Percentiles rank a stretch among this genome's conserved stretches.
Conservation (phyloP, 352 stramenopile genomes). For the Phytopythium vexans region DNA sequence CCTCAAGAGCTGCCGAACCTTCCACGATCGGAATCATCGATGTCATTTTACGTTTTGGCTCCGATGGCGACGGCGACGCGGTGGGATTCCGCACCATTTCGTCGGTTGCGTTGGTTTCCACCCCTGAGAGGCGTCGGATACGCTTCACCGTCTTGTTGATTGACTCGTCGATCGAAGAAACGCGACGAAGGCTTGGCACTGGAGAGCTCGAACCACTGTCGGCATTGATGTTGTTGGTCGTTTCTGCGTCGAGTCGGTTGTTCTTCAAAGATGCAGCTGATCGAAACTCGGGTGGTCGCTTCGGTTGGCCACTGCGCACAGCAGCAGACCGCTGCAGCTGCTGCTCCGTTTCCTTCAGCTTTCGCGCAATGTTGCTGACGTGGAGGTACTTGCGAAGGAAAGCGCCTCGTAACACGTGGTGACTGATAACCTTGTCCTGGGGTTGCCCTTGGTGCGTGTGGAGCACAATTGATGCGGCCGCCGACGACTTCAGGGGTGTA, state of each 20-base stretch:
- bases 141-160: conserved; percentile 63
- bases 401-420: conserved; percentile 55
- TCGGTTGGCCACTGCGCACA: conserved; percentile 17
- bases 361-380: conserved; percentile 55
- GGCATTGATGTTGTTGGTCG: neutral
- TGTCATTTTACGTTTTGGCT: neutral
- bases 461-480: conserved; percentile 38
- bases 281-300: conserved; percentile 3
- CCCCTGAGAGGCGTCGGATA: conserved; percentile 44
- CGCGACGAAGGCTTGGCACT: conserved; percentile 19
- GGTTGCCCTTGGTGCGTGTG: conserved; percentile 17
- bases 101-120: conserved; percentile 9
- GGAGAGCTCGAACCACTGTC: conserved; percentile 5
- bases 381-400: conserved; percentile 71
- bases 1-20: neutral
- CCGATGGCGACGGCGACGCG: neutral
- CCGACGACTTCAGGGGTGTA: conserved; percentile 11
- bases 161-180: conserved; percentile 59
- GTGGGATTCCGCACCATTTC: neutral
- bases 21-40: conserved; percentile 5
- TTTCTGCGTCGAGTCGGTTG: neutral
- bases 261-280: too few relatives aligned
- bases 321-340: conserved; percentile 34
- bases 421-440: conserved; percentile 44
- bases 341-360: conserved; percentile 62